Percentiles rank a stretch among this genome's conserved stretches.
These are phyloP conservation scores for Fusarium temperatum DNA, from an alignment of 2,329 filamentous ascomycete genomes.

Conservation along the genomic window DNA sequence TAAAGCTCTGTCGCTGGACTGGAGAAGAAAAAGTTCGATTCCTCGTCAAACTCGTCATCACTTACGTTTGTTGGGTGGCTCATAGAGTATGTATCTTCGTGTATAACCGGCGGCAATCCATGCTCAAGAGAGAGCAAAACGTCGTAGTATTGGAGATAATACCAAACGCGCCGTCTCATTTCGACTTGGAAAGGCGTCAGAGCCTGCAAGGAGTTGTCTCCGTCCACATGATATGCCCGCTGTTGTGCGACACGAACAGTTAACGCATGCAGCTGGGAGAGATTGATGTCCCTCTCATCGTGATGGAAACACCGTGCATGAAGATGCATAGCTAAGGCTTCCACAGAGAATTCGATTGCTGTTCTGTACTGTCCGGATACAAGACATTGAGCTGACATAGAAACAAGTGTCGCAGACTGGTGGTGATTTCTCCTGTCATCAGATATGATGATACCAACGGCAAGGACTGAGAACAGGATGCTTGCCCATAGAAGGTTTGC, in stretches of 20 bases:
- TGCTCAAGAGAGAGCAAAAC: constrained; percentile 13
- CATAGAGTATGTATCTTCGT: not conserved
- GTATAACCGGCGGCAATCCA: constrained; percentile 3
- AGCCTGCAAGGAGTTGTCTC: not conserved
- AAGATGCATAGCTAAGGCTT: constrained; percentile 12
- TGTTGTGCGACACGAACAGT: constrained; percentile 14
- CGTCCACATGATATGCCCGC: not conserved
- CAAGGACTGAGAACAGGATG: constrained; percentile 18
- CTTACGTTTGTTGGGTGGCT: not conserved
- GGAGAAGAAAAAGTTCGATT: not conserved
- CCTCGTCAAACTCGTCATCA: constrained; percentile 24
- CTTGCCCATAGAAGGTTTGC: constrained; percentile 12
- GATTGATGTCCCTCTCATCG: not conserved
- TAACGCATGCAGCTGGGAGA: not conserved
- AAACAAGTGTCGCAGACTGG: not conserved
- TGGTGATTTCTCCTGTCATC: fast-evolving
- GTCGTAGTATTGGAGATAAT: constrained; percentile 19
- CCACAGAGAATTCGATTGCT: constrained; percentile 1
- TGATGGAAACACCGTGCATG: not conserved
- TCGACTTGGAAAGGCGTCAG: constrained; percentile 12
- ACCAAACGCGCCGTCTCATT: constrained; percentile 23
- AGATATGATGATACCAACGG: not conserved
- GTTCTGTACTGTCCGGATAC: constrained; percentile 1
- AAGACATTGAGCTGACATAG: constrained; percentile 11
- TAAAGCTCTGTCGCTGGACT: not conserved